Percentiles rank a stretch among this genome's conserved stretches.
Evolutionary conservation across 1,139 yeast species (phyloP).

Genomic region (Waltiozyma sp.): DNA sequence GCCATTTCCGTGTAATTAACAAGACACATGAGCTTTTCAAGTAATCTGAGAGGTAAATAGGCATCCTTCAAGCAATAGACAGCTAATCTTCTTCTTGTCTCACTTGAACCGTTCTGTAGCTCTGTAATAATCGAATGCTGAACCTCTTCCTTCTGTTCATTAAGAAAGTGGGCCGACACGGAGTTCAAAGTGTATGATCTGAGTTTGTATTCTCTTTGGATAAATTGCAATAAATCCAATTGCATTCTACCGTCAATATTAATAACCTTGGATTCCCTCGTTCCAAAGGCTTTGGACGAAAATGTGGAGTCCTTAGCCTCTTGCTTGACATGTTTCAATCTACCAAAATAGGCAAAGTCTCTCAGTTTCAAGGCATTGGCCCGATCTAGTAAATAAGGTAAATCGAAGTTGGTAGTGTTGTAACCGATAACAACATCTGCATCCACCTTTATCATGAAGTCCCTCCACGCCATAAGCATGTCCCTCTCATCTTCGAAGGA

Average conservation of each 20-base stretch:
- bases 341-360: slow-evolving; percentile 79
- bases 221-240: slow-evolving; percentile 81
- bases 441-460: slow-evolving; percentile 72
- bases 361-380: slow-evolving; percentile 61
- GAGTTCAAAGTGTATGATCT: slow-evolving; percentile 93
- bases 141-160: slow-evolving; percentile 96
- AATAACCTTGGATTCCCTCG: slow-evolving; percentile 82
- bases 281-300: slow-evolving; percentile 93
- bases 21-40: slow-evolving; percentile 91
- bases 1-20: slow-evolving; percentile 99
- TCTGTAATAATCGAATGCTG: slow-evolving; percentile 95
- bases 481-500: slow-evolving; percentile 68
- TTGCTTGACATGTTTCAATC: slow-evolving; percentile 57
- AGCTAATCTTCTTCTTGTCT: slow-evolving; percentile 88
- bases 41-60: slow-evolving; percentile 71
- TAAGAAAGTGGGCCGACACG: slow-evolving; percentile 87
- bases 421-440: slow-evolving; percentile 97
- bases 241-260: slow-evolving; percentile 96
- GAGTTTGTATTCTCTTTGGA: slow-evolving; percentile 89
- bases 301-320: slow-evolving; percentile 74
- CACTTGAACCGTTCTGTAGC: slow-evolving; percentile 83
- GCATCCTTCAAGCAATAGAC: slow-evolving; percentile 97
- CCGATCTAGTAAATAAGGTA: slow-evolving; percentile 85
- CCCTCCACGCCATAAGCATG: slow-evolving; percentile 78
- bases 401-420: slow-evolving; percentile 87